Percentiles rank a stretch among this genome's conserved stretches.
phyloP scores from a whole-genome alignment of 1,284 basidiomycete genomes.

The Tilletia caries region DNA sequence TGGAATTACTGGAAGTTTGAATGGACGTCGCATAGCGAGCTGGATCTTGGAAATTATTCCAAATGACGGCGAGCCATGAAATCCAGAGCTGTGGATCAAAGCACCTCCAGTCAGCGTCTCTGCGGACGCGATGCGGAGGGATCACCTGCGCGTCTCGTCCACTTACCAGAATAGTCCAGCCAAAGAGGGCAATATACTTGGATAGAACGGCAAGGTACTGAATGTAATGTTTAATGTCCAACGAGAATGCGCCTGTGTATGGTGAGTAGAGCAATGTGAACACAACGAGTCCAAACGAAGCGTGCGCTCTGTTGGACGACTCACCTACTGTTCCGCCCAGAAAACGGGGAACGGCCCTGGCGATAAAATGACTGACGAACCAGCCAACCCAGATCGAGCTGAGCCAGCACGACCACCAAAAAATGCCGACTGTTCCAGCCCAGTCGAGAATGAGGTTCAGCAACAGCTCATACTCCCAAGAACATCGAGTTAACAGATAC shows the following conservation, averaged over 20 bases:
- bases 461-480: too few relatives aligned
- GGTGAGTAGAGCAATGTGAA: constrained; percentile 38
- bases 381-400: constrained; percentile 76
- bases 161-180: constrained; percentile 64
- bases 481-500: too few relatives aligned
- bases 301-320: constrained; percentile 61
- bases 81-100: constrained; percentile 56
- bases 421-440: constrained; percentile 63
- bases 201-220: constrained; percentile 66
- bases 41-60: constrained; percentile 44
- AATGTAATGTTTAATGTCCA: constrained; percentile 53
- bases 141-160: not conserved
- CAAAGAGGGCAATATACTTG: constrained; percentile 63
- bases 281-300: constrained; percentile 40
- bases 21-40: constrained; percentile 17
- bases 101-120: not conserved
- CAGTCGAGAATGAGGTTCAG: constrained; percentile 45
- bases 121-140: not conserved
- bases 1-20: not conserved
- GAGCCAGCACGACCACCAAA: constrained; percentile 87
- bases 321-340: constrained; percentile 24
- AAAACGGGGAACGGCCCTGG: constrained; percentile 56
- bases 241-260: constrained; percentile 37
- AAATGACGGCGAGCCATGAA: constrained; percentile 43
- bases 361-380: constrained; percentile 71